Base-by-base conservation (phyloP, 75 land plant genomes). In the Picea glauca region DNA sequence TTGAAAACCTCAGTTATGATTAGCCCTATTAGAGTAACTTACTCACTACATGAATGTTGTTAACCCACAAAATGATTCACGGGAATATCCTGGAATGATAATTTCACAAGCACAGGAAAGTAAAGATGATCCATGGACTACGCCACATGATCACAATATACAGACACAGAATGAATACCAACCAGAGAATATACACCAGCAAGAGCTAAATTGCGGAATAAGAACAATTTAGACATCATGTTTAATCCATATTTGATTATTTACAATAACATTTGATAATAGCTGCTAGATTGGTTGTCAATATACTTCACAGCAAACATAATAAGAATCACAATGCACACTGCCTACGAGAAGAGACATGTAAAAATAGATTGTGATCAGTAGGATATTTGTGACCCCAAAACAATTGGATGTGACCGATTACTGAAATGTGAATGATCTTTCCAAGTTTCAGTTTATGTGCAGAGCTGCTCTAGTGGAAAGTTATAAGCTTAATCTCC, bases 261-360 rank as follows among this genome's bases (percentile, higher is more conserved):
- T 70, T 70, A 70, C 73, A 70, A 38, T 70, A 70, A 67, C 31
- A 70, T 70, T 70, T 70, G 54, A 70, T 46, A 43, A 20, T 9
- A 70, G 18, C 40, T n/a, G 33, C 13, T n/a, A 38, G 73, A 46
- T 70, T 18, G 43, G 43, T 70, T 35, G 20, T 15, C 8, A 20
- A 9, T 8, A 38, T 40, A 38, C 46, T 38, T 68, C 20, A 20
- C 54, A 70, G 8, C 50, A 70, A 40, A 11, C 38, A 20, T 12
- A 70, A 70, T 9, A 70, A 18, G 26, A 40, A 70, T 70, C 20
- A 18, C 31, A 13, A 9, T 70, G 4, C n/a, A 20, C 50, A 20
- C 50, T 40, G 54, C 54, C 54, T 70, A 70, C 54, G 4, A 43
- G 73, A 65, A 4, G 73, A 43, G 43, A 7, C 5, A 40, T 7